phyloP scores from a whole-genome alignment of 176 grass and related monocot genomes.

The Poa pratensis region DNA sequence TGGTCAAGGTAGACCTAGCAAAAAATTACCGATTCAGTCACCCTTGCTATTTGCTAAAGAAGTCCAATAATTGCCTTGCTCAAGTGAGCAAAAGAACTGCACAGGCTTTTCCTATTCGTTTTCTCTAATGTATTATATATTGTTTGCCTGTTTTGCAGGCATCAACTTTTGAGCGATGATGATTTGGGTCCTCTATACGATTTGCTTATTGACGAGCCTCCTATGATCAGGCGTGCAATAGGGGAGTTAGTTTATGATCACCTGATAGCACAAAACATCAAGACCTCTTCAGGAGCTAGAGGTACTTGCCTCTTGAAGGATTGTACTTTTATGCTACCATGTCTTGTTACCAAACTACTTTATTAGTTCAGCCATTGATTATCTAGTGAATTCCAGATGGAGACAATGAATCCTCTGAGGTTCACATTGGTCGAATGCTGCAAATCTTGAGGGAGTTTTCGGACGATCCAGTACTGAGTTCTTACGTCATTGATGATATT shows the following conservation, averaged over 20 bases:
- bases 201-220: slow-evolving; percentile 99
- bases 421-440: slow-evolving; percentile 90
- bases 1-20: slow-evolving; percentile 8
- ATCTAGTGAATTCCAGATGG: slow-evolving; percentile 55
- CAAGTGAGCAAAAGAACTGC: slow-evolving; percentile 14
- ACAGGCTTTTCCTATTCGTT: background rate
- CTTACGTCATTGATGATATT: slow-evolving; percentile 99
- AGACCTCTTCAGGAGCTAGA: slow-evolving; percentile 71
- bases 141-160: slow-evolving; percentile 61
- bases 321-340: slow-evolving; percentile 26
- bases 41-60: slow-evolving; percentile 19
- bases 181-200: slow-evolving; percentile 95
- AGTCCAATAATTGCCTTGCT: background rate
- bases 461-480: slow-evolving; percentile 88
- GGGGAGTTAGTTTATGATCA: slow-evolving; percentile 99
- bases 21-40: background rate
- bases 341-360: slow-evolving; percentile 28
- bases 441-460: slow-evolving; percentile 97
- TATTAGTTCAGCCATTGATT: slow-evolving; percentile 37
- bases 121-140: background rate
- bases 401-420: slow-evolving; percentile 80
- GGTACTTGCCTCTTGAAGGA: slow-evolving; percentile 46
- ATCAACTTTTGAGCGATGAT: slow-evolving; percentile 95
- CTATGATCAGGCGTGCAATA: slow-evolving; percentile 95
- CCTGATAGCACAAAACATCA: slow-evolving; percentile 92